Evolutionary conservation across 2,329 filamentous ascomycete species (phyloP).

Genomic region (Blastomyces emzantsi): DNA sequence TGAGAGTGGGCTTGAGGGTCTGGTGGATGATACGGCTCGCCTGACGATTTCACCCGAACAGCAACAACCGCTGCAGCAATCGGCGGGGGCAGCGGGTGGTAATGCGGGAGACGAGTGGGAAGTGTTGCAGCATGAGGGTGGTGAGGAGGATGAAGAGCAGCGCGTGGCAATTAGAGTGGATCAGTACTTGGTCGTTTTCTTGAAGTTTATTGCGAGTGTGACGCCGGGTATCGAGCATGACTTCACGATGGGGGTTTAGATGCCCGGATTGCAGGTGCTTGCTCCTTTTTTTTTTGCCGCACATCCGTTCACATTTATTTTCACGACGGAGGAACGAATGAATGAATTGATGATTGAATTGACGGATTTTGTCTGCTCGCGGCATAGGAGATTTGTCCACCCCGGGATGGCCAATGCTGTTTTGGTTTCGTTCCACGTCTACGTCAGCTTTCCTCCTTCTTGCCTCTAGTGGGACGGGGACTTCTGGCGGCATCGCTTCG

Average conservation of each 20-base stretch:
- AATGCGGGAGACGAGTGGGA: conserved; percentile 55
- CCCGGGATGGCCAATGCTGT: background rate
- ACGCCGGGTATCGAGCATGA: conserved; percentile 97
- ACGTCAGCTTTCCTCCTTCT: background rate
- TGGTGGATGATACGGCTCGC: conserved; percentile 71
- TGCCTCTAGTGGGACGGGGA: background rate
- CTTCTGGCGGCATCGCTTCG: background rate
- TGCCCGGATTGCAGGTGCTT: background rate
- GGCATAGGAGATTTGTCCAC: background rate
- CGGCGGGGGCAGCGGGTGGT: conserved; percentile 31
- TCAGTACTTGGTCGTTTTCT: conserved; percentile 44
- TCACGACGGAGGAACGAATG: background rate
- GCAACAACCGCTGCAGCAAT: conserved; percentile 24
- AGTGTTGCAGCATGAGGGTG: conserved; percentile 45
- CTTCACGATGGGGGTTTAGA: conserved; percentile 86
- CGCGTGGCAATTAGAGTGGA: conserved; percentile 42
- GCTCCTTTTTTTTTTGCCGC: background rate
- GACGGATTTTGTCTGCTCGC: background rate
- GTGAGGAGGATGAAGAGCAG: conserved; percentile 39
- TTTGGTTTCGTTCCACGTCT: background rate
- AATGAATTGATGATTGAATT: background rate
- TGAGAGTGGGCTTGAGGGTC: conserved; percentile 63
- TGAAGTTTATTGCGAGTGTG: conserved; percentile 72
- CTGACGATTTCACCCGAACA: conserved; percentile 50
- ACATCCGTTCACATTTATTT: background rate